Evolutionary conservation across 495 filamentous ascomycete genomes (phyloP).

Genomic region (Aspergillus ellipticus): DNA sequence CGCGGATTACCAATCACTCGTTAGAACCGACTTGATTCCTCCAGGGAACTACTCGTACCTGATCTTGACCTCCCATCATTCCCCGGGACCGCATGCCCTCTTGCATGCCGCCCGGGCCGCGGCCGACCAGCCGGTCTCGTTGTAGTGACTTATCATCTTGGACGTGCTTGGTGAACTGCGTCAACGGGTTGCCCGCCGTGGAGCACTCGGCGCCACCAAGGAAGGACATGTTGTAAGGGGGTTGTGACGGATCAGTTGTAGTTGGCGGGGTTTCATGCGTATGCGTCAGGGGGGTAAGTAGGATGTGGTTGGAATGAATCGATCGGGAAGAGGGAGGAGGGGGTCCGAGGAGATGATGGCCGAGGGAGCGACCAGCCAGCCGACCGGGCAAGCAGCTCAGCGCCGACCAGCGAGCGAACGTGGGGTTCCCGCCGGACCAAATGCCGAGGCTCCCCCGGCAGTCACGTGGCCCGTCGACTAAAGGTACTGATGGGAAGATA

Average conservation of each 20-base stretch:
- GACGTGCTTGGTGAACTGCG: constrained; percentile 93
- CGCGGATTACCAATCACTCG: not conserved
- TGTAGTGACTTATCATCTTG: constrained; percentile 93
- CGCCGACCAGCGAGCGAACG: no score
- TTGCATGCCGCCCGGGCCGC: constrained; percentile 58
- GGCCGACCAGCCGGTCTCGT: constrained; percentile 76
- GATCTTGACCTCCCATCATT: constrained; percentile 59
- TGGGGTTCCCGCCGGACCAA: constrained; percentile 31
- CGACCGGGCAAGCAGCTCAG: not conserved
- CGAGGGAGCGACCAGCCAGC: no score
- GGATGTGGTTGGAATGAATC: not conserved
- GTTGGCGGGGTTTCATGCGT: not conserved
- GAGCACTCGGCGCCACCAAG: constrained; percentile 95
- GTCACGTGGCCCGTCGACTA: constrained; percentile 34
- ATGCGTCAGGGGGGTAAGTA: not conserved
- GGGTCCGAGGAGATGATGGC: constrained; percentile 9
- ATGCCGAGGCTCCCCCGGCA: constrained; percentile 34
- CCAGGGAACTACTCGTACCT: constrained; percentile 37
- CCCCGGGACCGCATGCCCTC: constrained; percentile 60
- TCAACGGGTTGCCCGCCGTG: constrained; percentile 90
- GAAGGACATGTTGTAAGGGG: constrained; percentile 70
- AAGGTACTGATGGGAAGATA: not conserved
- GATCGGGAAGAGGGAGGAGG: constrained; percentile 6
- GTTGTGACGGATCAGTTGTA: not conserved
- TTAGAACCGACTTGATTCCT: constrained; percentile 8